phyloP scores from a whole-genome alignment of 192 early-diverging fungal genomes.

The Neocallimastix lanati region DNA sequence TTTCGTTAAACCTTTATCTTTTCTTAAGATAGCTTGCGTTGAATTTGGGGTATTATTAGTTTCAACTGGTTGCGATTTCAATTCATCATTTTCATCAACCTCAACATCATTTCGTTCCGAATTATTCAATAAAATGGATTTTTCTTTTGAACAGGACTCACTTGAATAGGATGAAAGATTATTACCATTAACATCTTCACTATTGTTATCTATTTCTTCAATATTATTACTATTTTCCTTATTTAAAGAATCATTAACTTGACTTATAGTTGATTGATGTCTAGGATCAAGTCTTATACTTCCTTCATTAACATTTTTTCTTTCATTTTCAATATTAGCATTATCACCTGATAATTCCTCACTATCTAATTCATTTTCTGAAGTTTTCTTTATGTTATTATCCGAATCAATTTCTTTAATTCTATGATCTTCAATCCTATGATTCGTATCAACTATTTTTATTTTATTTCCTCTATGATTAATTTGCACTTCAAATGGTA shows the following conservation, averaged over 20 bases:
- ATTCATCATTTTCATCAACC: background rate
- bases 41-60: background rate
- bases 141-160: background rate
- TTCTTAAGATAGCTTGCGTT: background rate
- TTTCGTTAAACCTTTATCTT: background rate
- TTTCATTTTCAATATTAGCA: too few relatives aligned
- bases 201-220: background rate
- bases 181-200: background rate
- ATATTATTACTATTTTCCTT: background rate
- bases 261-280: background rate
- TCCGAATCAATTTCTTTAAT: background rate
- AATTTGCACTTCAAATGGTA: background rate
- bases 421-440: background rate
- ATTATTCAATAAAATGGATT: background rate
- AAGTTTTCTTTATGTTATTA: too few relatives aligned
- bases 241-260: background rate
- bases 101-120: background rate
- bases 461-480: background rate
- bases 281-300: background rate
- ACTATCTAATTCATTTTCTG: too few relatives aligned
- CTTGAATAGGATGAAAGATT: background rate
- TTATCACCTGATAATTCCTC: too few relatives aligned
- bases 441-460: background rate
- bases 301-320: too few relatives aligned
- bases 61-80: background rate